Evolutionary conservation across 371 early-diverging fungal species (phyloP), one percentile per base, ranked within the genome.

Genomic region (Lichtheimia ornata): DNA sequence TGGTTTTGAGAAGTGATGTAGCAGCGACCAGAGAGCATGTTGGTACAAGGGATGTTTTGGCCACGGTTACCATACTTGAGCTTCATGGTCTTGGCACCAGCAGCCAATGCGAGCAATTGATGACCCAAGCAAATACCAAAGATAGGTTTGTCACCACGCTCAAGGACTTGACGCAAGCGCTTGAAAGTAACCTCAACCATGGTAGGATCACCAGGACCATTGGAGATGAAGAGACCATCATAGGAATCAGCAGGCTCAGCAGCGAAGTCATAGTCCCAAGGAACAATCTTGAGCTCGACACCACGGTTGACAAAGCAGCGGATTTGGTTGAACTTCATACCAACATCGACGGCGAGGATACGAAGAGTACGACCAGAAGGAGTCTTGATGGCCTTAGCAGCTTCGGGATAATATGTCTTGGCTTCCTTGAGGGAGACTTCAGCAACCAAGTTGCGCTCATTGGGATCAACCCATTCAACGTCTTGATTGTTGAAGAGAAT

Each of bases 81-180:
- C 83, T 98, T 98, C 72, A 76, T 74, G 17, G 97, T 97, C 71
- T 83, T 80, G 9, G 96, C 98, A 22, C 97, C 97, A n/a, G 96
- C 82, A 12, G 98, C 97, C 50, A 97, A 82, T 13, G 96, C 94
- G 59, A 96, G 73, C 51, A 98, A 80, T 79, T 98, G 97, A 72
- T 98, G 98, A 42, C 98, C 98, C 24, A 98, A 79, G 84, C 98
- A 98, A 69, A 98, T 98, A 77, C 98, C 98, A 82, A 98, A 98
- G 62, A 98, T 88, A 47, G 98, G 98, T 70, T 92, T 92, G 53
- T 84, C 85, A 24, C 83, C 75, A 15, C 77, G 66, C 50, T 84
- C 71, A 30, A 97, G 74, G 47, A 87, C 87, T 58, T 80, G 74
- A 47, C 83, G 69, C 18, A 96, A 75, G 41, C 85, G 85, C 30